These are phyloP conservation scores for Puccinellia tenuiflora DNA, from an alignment of 176 grass and related monocot genomes.

Conservation along the genomic window DNA sequence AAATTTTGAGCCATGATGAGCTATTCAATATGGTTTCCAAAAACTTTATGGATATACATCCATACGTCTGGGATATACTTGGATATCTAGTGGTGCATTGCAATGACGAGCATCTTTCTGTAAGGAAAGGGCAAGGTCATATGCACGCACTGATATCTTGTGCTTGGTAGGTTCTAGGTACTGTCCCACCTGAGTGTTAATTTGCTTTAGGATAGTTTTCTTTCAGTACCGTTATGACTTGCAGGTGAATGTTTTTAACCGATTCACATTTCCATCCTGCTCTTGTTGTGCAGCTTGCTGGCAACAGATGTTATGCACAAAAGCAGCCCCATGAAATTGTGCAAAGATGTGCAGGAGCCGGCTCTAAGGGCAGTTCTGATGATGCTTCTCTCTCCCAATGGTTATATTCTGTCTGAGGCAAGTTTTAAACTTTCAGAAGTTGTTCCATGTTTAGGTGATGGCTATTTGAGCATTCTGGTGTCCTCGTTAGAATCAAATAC, in stretches of 20 bases:
- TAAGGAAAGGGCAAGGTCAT: slow-evolving; percentile 19
- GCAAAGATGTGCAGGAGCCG: slow-evolving; percentile 49
- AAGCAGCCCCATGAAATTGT: slow-evolving; percentile 34
- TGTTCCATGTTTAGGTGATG: slow-evolving; percentile 33
- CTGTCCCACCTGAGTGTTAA: neutral
- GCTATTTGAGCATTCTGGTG: slow-evolving; percentile 37
- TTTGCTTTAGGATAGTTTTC: neutral
- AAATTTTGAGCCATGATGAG: slow-evolving; percentile 22
- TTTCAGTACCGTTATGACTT: neutral
- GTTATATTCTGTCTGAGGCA: slow-evolving; percentile 55
- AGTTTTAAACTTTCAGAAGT: slow-evolving; percentile 50
- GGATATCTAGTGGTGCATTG: slow-evolving; percentile 58
- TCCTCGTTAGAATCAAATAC: slow-evolving; percentile 58
- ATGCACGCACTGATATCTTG: slow-evolving; percentile 72
- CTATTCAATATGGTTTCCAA: slow-evolving; percentile 38
- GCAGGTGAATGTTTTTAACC: neutral
- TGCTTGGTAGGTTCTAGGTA: slow-evolving; percentile 70
- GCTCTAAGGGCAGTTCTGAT: slow-evolving; percentile 76
- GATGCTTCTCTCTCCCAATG: slow-evolving; percentile 73
- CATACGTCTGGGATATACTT: slow-evolving; percentile 74
- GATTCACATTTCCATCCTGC: neutral
- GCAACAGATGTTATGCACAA: slow-evolving; percentile 40
- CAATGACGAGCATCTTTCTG: slow-evolving; percentile 15
- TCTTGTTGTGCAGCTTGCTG: slow-evolving; percentile 34
- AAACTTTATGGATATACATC: slow-evolving; percentile 38